A percentile compares a stretch with the other conserved stretches of the same genome.
phyloP scores from a whole-genome alignment of 495 filamentous ascomycete genomes.

The Trichoderma asperelloides region DNA sequence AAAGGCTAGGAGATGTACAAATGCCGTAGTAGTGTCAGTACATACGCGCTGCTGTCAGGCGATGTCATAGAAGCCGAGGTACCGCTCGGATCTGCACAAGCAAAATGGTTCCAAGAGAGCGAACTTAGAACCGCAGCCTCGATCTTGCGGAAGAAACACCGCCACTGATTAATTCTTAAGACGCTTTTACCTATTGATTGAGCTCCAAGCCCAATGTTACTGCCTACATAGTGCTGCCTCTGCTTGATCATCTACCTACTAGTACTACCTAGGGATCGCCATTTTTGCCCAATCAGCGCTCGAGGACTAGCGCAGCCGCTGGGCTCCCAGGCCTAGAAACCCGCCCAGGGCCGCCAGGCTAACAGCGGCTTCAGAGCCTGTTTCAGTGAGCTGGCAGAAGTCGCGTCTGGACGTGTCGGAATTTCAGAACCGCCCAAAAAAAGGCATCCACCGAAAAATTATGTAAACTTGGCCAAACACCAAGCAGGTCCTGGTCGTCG shows the following conservation, averaged over 20 bases:
- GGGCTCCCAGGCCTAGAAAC: no score
- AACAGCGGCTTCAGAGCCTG: not conserved
- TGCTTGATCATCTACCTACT: no score
- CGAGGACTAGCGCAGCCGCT: no score
- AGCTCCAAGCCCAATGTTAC: no score
- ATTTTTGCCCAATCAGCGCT: no score
- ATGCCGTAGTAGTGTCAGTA: no score
- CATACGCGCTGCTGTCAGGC: not conserved
- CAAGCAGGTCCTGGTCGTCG: not conserved
- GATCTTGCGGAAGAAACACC: no score
- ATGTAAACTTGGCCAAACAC: conserved; percentile 5
- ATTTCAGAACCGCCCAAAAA: not conserved
- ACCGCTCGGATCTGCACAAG: not conserved
- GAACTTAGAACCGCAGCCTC: not conserved
- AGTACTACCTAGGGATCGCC: no score
- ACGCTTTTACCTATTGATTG: no score
- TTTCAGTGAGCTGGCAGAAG: not conserved
- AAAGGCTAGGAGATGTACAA: not conserved
- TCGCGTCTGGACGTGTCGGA: conserved; percentile 4
- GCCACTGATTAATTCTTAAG: no score
- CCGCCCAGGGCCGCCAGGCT: no score
- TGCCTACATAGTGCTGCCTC: no score
- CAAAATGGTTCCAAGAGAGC: not conserved
- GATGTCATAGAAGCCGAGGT: not conserved
- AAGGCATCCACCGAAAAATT: conserved; percentile 4